Evolutionary conservation across 352 stramenopile species (phyloP).

Genomic region (Globisporangium irregulare): DNA sequence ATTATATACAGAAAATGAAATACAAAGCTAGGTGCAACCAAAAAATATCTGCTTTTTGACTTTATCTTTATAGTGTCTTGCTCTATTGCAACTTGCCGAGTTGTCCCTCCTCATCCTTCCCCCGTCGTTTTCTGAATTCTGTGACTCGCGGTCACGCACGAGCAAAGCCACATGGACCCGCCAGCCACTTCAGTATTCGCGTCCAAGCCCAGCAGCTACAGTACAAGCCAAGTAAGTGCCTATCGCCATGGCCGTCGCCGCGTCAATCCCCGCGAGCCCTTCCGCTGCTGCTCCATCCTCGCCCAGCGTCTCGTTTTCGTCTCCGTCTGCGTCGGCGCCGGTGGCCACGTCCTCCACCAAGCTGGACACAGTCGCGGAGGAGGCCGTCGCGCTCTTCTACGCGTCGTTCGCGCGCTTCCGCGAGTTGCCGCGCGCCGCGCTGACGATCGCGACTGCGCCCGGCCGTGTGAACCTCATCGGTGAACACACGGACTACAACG

Average conservation of each 20-base stretch:
- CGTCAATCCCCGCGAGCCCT: conserved; percentile 8
- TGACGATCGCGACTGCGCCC: conserved; percentile 76
- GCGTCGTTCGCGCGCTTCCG: conserved; percentile 38
- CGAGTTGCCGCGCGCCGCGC: conserved; percentile 30
- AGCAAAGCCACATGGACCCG: not conserved
- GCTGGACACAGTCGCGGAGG: conserved; percentile 37
- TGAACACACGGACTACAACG: conserved; percentile 97
- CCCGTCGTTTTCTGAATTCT: not conserved
- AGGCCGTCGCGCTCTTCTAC: conserved; percentile 64
- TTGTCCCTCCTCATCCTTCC: not conserved
- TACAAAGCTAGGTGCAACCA: no score
- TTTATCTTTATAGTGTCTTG: not conserved
- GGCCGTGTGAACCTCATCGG: conserved; percentile 96
- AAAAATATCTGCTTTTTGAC: not conserved
- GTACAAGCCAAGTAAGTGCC: not conserved
- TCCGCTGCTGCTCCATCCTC: not conserved
- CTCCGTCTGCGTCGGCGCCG: not conserved
- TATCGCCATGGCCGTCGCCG: conserved; percentile 7
- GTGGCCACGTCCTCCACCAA: conserved; percentile 12
- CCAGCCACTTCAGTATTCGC: conserved; percentile 14
- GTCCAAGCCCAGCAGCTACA: not conserved
- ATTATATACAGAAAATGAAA: not conserved
- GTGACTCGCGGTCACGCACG: not conserved
- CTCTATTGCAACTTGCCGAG: not conserved
- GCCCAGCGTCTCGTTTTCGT: not conserved